Base-by-base conservation (phyloP, 2,329 filamentous ascomycete species). In the Fonsecaea multimorphosa region DNA sequence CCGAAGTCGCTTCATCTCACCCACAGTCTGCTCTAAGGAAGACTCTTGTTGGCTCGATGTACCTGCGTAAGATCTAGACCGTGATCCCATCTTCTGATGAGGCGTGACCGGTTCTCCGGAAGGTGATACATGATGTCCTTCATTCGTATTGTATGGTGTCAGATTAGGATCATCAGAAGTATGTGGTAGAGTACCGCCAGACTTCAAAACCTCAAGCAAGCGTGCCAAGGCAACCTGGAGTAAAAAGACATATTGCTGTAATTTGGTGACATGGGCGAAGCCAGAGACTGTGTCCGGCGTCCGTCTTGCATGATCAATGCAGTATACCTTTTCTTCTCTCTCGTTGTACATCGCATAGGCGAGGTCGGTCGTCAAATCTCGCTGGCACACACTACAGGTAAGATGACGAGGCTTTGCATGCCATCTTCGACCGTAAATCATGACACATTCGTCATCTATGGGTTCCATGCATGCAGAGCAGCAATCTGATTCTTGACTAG, bases 241-340 rank as follows among this genome's bases (percentile, higher is more conserved):
- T 22, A 99, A 82, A 78, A 97, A 97, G 5, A 97, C 89, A 75
- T 97, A 99, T 80, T 99, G 94, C 75, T 95, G 90, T 61, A 99
- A 82, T 76, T 96, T 93, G 19, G 91, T 91, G 40, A 97, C 87
- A 67, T 88, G 86, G 67, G 89, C 85, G 73, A 97, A 91, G 0
- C 85, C 86, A n/a, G 79, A 80, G 66, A 83, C 79, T 1, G 81
- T 80, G 67, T 89, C 88, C 8, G 84, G 82, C 58, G 83, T 82
- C 71, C 84, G 83, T 56, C 75, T 76, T 34, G 79, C 76, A 66
- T 78, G 72, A 55, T 81, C 84, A 61, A 78, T 83, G 80, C 95
- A 98, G 69, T 89, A 89, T 2, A 93, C 82, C 68, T 85, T 87
- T 71, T 88, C 84, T 68, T 91, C 88, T 58, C 85, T 83, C 27